These are phyloP conservation scores for Cyathus striatus DNA, from an alignment of 768 basidiomycete species.

Conservation along the genomic window DNA sequence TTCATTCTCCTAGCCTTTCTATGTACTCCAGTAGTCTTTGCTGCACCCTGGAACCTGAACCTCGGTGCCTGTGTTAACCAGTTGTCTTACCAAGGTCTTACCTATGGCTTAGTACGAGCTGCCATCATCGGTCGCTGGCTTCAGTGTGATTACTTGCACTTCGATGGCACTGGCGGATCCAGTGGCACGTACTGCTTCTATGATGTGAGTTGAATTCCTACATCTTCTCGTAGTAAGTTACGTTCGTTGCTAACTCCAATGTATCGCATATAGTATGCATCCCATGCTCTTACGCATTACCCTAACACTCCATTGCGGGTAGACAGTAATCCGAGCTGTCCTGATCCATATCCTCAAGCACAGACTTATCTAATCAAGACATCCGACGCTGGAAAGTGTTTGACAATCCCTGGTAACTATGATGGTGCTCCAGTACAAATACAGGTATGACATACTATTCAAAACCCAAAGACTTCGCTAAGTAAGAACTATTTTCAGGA, in stretches of 20 bases:
- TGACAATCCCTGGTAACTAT: conserved; percentile 18
- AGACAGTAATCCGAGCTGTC: conserved; percentile 8
- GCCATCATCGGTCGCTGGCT: conserved; percentile 9
- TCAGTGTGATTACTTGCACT: conserved; percentile 7
- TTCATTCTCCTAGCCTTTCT: too few relatives aligned
- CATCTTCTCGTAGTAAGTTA: not conserved
- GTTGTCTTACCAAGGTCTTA: conserved; percentile 1
- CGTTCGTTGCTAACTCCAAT: not conserved
- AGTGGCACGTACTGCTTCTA: conserved; percentile 8
- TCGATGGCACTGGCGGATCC: conserved; percentile 3
- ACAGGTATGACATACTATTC: conserved; percentile 10
- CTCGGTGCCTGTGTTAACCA: conserved; percentile 4
- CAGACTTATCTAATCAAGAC: conserved; percentile 8
- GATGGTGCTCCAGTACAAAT: conserved; percentile 20
- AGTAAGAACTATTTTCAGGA: not conserved
- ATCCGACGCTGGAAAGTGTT: conserved; percentile 13
- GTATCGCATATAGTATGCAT: conserved; percentile 5
- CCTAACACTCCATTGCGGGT: conserved; percentile 10
- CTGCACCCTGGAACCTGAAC: not conserved
- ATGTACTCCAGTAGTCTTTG: too few relatives aligned
- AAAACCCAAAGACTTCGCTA: not conserved
- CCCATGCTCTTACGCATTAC: conserved; percentile 8
- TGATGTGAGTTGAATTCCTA: conserved; percentile 4
- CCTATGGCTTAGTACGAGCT: conserved; percentile 1
- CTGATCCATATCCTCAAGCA: conserved; percentile 4